A percentile compares a stretch with the other conserved stretches of the same genome.
These are phyloP conservation scores for Tetrapisispora phaffii DNA, from an alignment of 805 yeast species.

Conservation along the genomic window DNA sequence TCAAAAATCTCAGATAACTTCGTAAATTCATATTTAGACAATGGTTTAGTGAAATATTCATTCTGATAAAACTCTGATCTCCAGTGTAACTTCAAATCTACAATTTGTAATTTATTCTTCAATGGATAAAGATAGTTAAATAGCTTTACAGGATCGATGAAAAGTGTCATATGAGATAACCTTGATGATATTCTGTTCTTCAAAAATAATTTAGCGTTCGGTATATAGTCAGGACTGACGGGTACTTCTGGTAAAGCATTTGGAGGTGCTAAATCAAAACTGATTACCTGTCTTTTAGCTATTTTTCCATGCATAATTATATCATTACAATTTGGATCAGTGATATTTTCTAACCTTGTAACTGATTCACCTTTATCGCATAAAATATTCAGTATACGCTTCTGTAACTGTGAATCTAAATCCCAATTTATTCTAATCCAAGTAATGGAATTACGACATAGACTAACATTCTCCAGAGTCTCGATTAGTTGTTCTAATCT, in stretches of 20 bases:
- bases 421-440: slow-evolving; percentile 39
- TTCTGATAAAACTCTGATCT: slow-evolving; percentile 32
- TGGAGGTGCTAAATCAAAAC: slow-evolving; percentile 33
- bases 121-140: slow-evolving; percentile 30
- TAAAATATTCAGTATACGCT: slow-evolving; percentile 21
- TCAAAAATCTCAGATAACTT: slow-evolving; percentile 32
- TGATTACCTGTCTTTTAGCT: slow-evolving; percentile 20
- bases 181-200: slow-evolving; percentile 23
- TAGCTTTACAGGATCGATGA: slow-evolving; percentile 32
- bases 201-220: slow-evolving; percentile 23
- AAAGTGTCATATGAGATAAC: slow-evolving; percentile 28
- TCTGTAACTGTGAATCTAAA: slow-evolving; percentile 27
- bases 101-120: slow-evolving; percentile 26
- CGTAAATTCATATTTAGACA: slow-evolving; percentile 13
- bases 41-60: slow-evolving; percentile 17
- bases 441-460: slow-evolving; percentile 22
- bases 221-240: slow-evolving; percentile 24
- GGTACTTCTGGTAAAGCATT: slow-evolving; percentile 27
- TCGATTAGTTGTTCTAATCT: slow-evolving; percentile 22
- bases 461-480: slow-evolving; percentile 18
- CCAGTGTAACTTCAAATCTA: slow-evolving; percentile 34
- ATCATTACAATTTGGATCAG: slow-evolving; percentile 31
- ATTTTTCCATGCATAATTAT: slow-evolving; percentile 26
- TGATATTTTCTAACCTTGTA: slow-evolving; percentile 32
- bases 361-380: slow-evolving; percentile 26